Evolutionary conservation across 352 stramenopile genomes (phyloP), one percentile per base, ranked within the genome.

Genomic region (Thalassiosira delicatula): DNA sequence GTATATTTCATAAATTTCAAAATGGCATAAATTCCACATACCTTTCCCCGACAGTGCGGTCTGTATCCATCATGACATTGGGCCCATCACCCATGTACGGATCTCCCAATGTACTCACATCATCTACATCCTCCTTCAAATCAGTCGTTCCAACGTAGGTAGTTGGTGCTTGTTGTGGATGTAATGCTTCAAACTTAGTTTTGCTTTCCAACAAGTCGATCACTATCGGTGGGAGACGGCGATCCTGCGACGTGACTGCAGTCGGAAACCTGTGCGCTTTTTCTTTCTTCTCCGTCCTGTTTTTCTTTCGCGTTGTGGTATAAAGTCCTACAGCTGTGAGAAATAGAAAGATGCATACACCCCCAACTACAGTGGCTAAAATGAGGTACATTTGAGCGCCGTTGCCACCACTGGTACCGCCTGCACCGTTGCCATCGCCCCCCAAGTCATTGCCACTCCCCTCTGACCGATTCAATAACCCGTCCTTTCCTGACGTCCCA

Each of bases 31-130:
- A 72, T 19, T 35, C 68, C 30, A 65, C 61, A 21, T 66, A 62
- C 61, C 60, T 73, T 59, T 80, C 59, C 27, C 40, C 61, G 14
- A 81, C 73, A 42, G 63, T 81, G 40, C 63, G 61, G 33, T 81
- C 73, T 5, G 63, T 42, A 62, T 72, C 32, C 37, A 62, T 76
- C 44, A 9, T 37, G 35, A 21, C 33, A 70, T 76, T 40, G 21
- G 40, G 46, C 9, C 33, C 73, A 14, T 76, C 73, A 27, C 63
- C 63, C 17, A 80, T 59, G 32, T 77, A 76, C 0, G 65, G 73
- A 63, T 81, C 73, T 30, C 65, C 73, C 37, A 82, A 25, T 62
- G 74, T 77, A 62, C 51, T 72, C 0, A 78, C 46, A 63, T 82
- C 66, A 49, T 82, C 74, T 42, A 35, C 69, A 1, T 21, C 40